phyloP scores from a whole-genome alignment of 192 early-diverging fungal species.

The Ambispora gerdemannii region DNA sequence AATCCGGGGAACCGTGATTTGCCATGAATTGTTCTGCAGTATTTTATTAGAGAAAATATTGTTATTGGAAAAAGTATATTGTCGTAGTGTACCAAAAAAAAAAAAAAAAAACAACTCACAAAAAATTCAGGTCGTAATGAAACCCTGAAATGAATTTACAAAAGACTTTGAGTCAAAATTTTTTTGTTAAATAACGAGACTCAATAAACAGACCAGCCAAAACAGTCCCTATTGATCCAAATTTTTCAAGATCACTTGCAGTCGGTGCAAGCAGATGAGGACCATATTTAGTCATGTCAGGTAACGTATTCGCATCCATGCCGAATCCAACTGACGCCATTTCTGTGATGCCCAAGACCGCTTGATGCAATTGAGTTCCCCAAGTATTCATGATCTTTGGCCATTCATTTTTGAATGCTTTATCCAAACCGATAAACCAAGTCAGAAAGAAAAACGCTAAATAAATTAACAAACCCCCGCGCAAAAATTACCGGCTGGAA shows the following conservation, averaged over 20 bases:
- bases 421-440: not conserved
- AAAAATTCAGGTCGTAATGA: conserved; percentile 61
- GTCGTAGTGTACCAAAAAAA: no score
- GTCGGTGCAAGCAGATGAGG: conserved; percentile 72
- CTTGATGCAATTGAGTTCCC: conserved; percentile 57
- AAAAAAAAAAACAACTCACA: conserved; percentile 32
- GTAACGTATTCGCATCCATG: conserved; percentile 54
- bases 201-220: conserved; percentile 48
- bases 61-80: not conserved
- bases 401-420: conserved; percentile 66
- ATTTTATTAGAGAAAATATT: not conserved
- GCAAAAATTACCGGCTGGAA: conserved; percentile 48
- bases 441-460: not conserved
- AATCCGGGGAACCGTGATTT: conserved; percentile 72
- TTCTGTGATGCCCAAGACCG: conserved; percentile 51
- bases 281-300: conserved; percentile 53
- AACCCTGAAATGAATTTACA: conserved; percentile 22
- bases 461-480: not conserved
- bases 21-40: conserved; percentile 61
- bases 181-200: no score
- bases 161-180: no score
- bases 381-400: conserved; percentile 57
- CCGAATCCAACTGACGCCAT: conserved; percentile 66
- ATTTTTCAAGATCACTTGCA: conserved; percentile 60
- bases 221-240: conserved; percentile 58